Conservation (phyloP, 495 filamentous ascomycete species). For the Aspergillus olivimuriae region DNA sequence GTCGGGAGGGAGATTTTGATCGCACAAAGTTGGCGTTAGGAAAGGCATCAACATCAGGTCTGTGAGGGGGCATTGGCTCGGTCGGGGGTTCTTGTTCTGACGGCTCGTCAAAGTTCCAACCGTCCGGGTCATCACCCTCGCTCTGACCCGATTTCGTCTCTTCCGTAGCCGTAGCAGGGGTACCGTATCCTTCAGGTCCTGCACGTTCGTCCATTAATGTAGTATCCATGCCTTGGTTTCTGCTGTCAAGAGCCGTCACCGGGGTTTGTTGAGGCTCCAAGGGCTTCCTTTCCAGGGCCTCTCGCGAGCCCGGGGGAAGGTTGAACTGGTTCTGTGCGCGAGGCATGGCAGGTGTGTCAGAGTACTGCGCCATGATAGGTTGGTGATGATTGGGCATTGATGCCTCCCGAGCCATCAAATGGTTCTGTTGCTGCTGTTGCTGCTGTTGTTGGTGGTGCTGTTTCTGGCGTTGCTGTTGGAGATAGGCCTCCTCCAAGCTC, state of each 20-base stretch:
- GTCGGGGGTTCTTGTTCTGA: slow-evolving; percentile 33
- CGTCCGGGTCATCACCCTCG: slow-evolving; percentile 59
- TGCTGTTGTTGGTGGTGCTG: slow-evolving; percentile 22
- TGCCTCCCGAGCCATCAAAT: slow-evolving; percentile 38
- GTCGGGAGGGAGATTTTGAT: slow-evolving; percentile 66
- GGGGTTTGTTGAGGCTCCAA: slow-evolving; percentile 34
- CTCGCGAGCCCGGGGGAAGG: slow-evolving; percentile 18
- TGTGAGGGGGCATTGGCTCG: slow-evolving; percentile 48
- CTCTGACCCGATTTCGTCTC: slow-evolving; percentile 22
- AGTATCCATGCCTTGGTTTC: slow-evolving; percentile 33
- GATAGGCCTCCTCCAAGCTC: slow-evolving; percentile 45
- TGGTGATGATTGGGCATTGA: slow-evolving; percentile 44
- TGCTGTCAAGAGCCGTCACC: slow-evolving; percentile 30
- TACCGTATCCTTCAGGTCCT: slow-evolving; percentile 45
- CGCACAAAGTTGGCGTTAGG: slow-evolving; percentile 73
- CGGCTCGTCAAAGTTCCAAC: slow-evolving; percentile 88
- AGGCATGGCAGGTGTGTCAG: slow-evolving; percentile 33
- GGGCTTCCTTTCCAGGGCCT: slow-evolving; percentile 30
- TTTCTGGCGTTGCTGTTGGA: slow-evolving; percentile 39
- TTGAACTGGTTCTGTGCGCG: slow-evolving; percentile 28
- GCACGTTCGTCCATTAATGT: slow-evolving; percentile 47
- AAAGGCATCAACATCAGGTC: slow-evolving; percentile 80
- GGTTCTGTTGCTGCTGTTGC: slow-evolving; percentile 41
- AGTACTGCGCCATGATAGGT: slow-evolving; percentile 35
- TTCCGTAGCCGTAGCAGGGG: slow-evolving; percentile 36